Evolutionary conservation across 345 rosid genomes (phyloP).

Genomic region (Populus ilicifolia): DNA sequence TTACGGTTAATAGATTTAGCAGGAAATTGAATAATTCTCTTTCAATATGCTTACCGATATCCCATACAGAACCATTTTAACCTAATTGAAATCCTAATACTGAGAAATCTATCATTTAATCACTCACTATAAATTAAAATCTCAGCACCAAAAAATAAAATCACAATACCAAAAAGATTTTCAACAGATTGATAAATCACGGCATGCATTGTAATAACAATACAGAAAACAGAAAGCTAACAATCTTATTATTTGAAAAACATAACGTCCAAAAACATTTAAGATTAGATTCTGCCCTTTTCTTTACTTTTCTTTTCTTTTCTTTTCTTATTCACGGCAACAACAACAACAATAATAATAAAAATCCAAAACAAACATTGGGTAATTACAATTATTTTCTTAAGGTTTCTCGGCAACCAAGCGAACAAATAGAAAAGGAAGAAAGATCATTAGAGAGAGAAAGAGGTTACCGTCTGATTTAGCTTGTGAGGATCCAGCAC

Average conservation of each 20-base stretch:
- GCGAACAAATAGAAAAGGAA: background rate
- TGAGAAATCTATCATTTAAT: background rate
- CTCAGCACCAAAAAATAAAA: background rate
- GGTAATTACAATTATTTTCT: background rate
- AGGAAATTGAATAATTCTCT: background rate
- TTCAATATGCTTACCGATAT: no score
- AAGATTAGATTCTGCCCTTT: background rate
- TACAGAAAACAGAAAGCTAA: background rate
- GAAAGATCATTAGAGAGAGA: background rate
- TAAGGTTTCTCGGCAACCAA: background rate
- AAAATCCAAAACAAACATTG: background rate
- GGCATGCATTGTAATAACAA: background rate
- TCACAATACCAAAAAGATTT: background rate
- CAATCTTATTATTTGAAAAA: background rate
- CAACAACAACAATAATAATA: background rate
- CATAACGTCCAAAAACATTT: background rate
- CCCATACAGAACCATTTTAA: background rate
- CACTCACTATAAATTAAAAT: background rate
- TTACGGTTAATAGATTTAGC: background rate
- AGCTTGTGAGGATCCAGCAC: slow-evolving; percentile 70
- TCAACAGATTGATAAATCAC: background rate
- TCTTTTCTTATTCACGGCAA: background rate
- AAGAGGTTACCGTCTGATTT: slow-evolving; percentile 49
- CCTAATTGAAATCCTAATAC: background rate
- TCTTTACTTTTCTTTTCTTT: no score